Percentiles rank a stretch among this genome's conserved stretches.
These are phyloP conservation scores for Pholiota microspora DNA, from an alignment of 768 basidiomycete genomes.

Conservation along the genomic window DNA sequence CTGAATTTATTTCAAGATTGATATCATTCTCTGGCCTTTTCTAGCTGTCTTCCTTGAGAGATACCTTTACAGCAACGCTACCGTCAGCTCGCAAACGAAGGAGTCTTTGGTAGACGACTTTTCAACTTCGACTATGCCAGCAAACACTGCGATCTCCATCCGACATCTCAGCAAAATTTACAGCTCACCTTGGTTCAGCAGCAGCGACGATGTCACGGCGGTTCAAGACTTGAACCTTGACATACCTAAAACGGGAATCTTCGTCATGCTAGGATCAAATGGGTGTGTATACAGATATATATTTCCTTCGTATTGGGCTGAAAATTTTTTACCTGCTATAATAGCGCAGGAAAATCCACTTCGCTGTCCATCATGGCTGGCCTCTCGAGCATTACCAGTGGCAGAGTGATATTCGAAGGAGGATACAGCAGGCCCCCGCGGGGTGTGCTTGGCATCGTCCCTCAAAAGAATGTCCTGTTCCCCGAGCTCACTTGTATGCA, in stretches of 20 bases:
- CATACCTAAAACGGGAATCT: constrained; percentile 71
- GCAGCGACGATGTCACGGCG: constrained; percentile 52
- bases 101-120: background rate
- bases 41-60: constrained; percentile 62
- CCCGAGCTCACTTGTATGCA: constrained; percentile 73
- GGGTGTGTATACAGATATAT: constrained; percentile 40
- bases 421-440: constrained; percentile 52
- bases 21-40: constrained; percentile 73
- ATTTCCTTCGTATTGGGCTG: background rate
- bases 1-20: constrained; percentile 40
- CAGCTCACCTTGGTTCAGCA: constrained; percentile 44
- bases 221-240: constrained; percentile 65
- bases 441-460: constrained; percentile 73
- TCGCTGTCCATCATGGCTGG: constrained; percentile 65
- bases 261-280: constrained; percentile 72
- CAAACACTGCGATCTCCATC: constrained; percentile 60
- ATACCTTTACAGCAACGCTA: constrained; percentile 54
- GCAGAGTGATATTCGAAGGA: constrained; percentile 57
- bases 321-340: background rate
- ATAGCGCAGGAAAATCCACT: constrained; percentile 77
- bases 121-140: constrained; percentile 19
- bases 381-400: constrained; percentile 57
- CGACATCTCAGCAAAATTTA: constrained; percentile 60
- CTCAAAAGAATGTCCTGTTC: constrained; percentile 83
- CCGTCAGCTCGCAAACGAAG: constrained; percentile 26